Evolutionary conservation across 2,329 filamentous ascomycete genomes (phyloP), one percentile per base, ranked within the genome.

Genomic region (Celoporthe dispersa): DNA sequence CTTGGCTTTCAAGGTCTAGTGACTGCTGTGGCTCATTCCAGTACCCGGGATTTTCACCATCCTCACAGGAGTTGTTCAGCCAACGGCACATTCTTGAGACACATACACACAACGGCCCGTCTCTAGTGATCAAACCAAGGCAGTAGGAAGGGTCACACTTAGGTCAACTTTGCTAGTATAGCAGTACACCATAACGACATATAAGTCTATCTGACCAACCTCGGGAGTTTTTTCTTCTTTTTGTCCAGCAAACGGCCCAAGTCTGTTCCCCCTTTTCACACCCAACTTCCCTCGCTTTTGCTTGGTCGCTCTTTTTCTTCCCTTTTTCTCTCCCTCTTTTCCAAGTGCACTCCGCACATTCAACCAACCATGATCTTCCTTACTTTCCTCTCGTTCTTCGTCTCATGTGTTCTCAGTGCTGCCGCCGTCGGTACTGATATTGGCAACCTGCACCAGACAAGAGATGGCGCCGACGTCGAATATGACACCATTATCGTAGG

Each of bases 401-500:
- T 12, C 35, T 39, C 59, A 3, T 39, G 33, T 12, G 8, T 25
- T 33, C 31, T 39, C 25, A 25, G 33, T 22, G 59, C 55, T 11
- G 55, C 59, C 16, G 33, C 59, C 7, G 33, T 14, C 25, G 3
- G n/a, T 19, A 5, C 59, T 28, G 59, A 35, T 0, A 37, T 33
- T 19, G 6, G 28, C 14, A 33, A 5, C 25, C 5, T 2, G 7
- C 25, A 33, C 11, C 8, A 57, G 19, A 31, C 6, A 33, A 57
- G 28, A 31, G 53, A 57, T 14, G 25, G 53, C 14, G 37, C 16
- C 28, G 28, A 51, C 3, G 7, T 57, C 28, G 25, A 22, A 25
- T 88, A 85, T 74, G 87, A 90, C 78, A 86, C 84, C 69, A 82
- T 90, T 57, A 79, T 90, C 51, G 79, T 90, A 6, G 87, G 87